A percentile compares a stretch with the other conserved stretches of the same genome.
Evolutionary conservation across 2,329 filamentous ascomycete genomes (phyloP).

Genomic region (Hymenoscyphus infarciens): DNA sequence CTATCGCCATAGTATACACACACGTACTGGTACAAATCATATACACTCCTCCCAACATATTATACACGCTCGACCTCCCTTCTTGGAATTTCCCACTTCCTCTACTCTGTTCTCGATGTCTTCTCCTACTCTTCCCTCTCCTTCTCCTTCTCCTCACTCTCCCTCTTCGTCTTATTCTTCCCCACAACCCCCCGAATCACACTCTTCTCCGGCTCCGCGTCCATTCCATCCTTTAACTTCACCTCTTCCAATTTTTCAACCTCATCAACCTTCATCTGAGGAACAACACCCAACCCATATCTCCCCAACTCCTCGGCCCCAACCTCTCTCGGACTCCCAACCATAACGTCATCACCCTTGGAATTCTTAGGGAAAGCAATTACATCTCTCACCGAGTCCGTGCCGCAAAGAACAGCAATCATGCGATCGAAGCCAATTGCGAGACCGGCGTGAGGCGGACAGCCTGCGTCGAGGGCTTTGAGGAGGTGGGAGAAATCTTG

Average conservation of each 20-base stretch:
- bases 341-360: conserved; percentile 80
- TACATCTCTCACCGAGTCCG: conserved; percentile 79
- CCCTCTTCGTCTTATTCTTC: too few relatives aligned
- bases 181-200: too few relatives aligned
- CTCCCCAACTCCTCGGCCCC: conserved; percentile 46
- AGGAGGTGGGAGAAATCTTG: conserved; percentile 81
- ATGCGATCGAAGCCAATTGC: conserved; percentile 90
- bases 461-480: conserved; percentile 76
- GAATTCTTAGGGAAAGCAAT: conserved; percentile 96
- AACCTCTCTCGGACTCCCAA: conserved; percentile 70
- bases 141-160: too few relatives aligned
- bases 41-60: background rate
- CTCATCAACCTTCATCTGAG: background rate
- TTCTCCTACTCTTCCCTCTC: too few relatives aligned
- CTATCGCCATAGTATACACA: background rate
- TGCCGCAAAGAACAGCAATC: conserved; percentile 73
- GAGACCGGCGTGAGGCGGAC: conserved; percentile 91
- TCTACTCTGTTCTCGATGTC: too few relatives aligned
- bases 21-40: background rate
- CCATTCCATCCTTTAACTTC: background rate
- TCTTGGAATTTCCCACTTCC: too few relatives aligned
- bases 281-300: conserved; percentile 27
- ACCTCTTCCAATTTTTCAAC: background rate
- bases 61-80: background rate
- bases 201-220: background rate